These are phyloP conservation scores for Amphibolis antarctica DNA, from an alignment of 106 monocot species.

Conservation along the genomic window DNA sequence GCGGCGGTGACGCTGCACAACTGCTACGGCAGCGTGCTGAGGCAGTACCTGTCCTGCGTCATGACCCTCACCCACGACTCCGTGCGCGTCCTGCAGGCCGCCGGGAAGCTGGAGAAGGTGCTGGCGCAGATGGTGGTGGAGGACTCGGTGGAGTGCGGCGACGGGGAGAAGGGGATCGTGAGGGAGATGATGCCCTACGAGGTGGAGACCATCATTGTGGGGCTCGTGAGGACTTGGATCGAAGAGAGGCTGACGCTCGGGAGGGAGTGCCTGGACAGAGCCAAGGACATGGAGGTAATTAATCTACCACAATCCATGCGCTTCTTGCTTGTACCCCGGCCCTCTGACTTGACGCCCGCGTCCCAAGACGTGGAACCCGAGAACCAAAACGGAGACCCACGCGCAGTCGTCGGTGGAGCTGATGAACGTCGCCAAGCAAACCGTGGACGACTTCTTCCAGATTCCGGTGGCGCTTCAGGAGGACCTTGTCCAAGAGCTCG, in stretches of 20 bases:
- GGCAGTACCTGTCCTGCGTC: constrained; percentile 52
- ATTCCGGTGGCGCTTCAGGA: constrained; percentile 52
- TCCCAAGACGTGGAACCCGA: constrained; percentile 88
- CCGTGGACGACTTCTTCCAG: constrained; percentile 75
- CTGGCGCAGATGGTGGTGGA: constrained; percentile 70
- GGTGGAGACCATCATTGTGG: constrained; percentile 42
- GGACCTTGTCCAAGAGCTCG: constrained; percentile 52
- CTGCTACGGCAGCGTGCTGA: constrained; percentile 57
- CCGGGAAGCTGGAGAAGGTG: constrained; percentile 69
- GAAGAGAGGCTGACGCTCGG: constrained; percentile 57
- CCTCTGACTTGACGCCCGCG: too few species aligned
- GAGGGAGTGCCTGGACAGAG: constrained; percentile 44
- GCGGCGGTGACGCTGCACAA: constrained; percentile 64
- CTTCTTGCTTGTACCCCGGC: too few species aligned
- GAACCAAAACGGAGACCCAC: constrained; percentile 50
- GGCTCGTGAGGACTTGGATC: constrained; percentile 58
- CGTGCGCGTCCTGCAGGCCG: constrained; percentile 53
- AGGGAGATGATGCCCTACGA: constrained; percentile 73
- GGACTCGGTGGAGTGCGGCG: constrained; percentile 40
- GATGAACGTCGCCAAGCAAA: constrained; percentile 64
- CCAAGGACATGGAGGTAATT: constrained; percentile 81
- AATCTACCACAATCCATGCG: too few species aligned
- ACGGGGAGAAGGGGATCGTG: constrained; percentile 51
- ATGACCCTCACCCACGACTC: constrained; percentile 39
- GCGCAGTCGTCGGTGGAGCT: constrained; percentile 63